phyloP scores from a whole-genome alignment of 2,329 filamentous ascomycete genomes.

The Sporothrix humicola region DNA sequence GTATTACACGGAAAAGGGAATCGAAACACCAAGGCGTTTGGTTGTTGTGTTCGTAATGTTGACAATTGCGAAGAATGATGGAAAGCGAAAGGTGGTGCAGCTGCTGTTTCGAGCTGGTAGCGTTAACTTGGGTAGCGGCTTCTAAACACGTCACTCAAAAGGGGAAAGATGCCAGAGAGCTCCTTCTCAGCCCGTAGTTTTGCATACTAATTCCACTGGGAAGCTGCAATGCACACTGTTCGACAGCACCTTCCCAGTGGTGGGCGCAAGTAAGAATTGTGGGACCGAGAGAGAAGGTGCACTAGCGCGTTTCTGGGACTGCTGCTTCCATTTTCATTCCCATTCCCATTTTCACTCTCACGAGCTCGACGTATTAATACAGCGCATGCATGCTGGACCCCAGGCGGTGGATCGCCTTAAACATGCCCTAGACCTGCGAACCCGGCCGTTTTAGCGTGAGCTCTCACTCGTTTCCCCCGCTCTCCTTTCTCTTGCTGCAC shows the following conservation, averaged over 20 bases:
- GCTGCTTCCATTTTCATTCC: neutral
- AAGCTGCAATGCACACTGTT: conserved; percentile 9
- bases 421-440: conserved; percentile 12
- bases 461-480: neutral
- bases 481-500: neutral
- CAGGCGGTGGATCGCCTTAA: conserved; percentile 8
- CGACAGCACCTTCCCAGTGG: conserved; percentile 11
- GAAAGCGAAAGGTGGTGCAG: neutral
- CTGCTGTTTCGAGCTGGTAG: neutral
- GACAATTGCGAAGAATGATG: neutral
- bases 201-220: neutral
- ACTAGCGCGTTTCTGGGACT: conserved; percentile 15
- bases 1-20: neutral
- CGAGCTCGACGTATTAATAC: conserved; percentile 14
- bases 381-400: conserved; percentile 9
- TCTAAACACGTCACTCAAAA: conserved; percentile 32
- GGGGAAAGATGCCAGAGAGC: neutral
- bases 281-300: neutral
- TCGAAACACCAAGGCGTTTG: neutral
- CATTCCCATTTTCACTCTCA: too few species aligned
- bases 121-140: neutral
- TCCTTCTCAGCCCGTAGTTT: conserved; percentile 14
- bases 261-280: conserved; percentile 13
- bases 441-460: conserved; percentile 6
- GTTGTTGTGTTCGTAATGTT: neutral